phyloP scores from a whole-genome alignment of 2,329 filamentous ascomycete species.

The Xylariaceae sp. region DNA sequence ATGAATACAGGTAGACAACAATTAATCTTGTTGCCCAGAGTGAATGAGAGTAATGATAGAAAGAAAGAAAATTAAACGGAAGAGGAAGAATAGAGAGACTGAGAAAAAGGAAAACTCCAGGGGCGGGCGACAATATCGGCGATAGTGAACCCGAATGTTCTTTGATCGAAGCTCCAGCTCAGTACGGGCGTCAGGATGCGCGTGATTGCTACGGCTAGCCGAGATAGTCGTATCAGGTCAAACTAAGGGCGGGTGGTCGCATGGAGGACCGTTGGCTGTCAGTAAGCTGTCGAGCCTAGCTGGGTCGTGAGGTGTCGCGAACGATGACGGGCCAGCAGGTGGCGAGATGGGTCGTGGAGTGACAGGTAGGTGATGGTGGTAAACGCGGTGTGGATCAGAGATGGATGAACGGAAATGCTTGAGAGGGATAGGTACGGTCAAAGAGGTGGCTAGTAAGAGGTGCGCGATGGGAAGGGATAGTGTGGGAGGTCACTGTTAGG shows the following conservation, averaged over 20 bases:
- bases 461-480: background rate
- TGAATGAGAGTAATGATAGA: constrained; percentile 11
- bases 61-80: constrained; percentile 13
- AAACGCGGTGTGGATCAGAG: background rate
- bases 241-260: constrained; percentile 6
- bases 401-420: background rate
- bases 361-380: background rate
- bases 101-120: constrained; percentile 9
- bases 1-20: constrained; percentile 24
- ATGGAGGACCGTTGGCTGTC: constrained; percentile 5
- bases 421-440: background rate
- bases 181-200: background rate
- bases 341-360: constrained; percentile 1
- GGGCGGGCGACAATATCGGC: constrained; percentile 9
- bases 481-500: background rate
- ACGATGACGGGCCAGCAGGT: background rate
- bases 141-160: constrained; percentile 14
- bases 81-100: constrained; percentile 4
- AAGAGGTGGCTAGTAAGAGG: background rate
- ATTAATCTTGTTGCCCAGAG: constrained; percentile 13
- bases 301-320: background rate
- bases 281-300: background rate
- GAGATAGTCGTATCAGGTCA: constrained; percentile 9
- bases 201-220: constrained; percentile 20
- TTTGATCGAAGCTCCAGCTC: constrained; percentile 14